Evolutionary conservation across 306 rosid genomes (phyloP), one percentile per base, ranked within the genome.

Genomic region (Fagus sylvatica): DNA sequence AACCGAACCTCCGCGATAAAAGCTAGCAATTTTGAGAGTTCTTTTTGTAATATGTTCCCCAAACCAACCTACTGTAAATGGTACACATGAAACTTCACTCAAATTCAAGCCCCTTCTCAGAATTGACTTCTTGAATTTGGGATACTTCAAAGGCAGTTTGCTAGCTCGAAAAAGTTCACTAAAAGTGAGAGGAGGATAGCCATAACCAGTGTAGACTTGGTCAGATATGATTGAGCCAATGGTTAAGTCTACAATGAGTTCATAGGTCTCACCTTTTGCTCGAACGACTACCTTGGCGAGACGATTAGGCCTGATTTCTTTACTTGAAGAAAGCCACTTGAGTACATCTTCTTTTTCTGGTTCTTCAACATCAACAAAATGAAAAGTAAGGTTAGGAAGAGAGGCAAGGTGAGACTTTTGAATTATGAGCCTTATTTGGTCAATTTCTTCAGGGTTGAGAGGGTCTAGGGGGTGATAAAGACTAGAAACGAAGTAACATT

Each of bases 11-110:
- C 89, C 96, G 49, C 93, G 66, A 28, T 94, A 91, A 53, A 82
- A 90, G 78, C 97, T 90, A 33, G 72, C 75, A 12, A 88, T 88
- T 82, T 88, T 91, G 41, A 94, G 85, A 74, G 85, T 81, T 79
- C 98, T 86, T 46, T 57, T 85, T 49, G 93, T 86, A 39, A 76
- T 73, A 19, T 81, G 43, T 33, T 91, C 94, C 15, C 98, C 96
- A 78, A 69, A 89, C 97, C 96, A 94, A 69, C 98, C 98, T 28
- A 86, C 36, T 32, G 97, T 90, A 33, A 91, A 84, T 39, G 98
- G 94, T 1, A 91, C 72, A 81, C 94, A 94, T 60, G 98, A 94
- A 75, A 92, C 86, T 84, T 92, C 88, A 22, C 93, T 85, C 57
- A 92, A 71, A 55, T 90, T 89, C 84, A 94, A 85, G 22, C 93